These are phyloP conservation scores for Neonectria ditissima DNA, from an alignment of 2,329 filamentous ascomycete genomes.

Conservation along the genomic window DNA sequence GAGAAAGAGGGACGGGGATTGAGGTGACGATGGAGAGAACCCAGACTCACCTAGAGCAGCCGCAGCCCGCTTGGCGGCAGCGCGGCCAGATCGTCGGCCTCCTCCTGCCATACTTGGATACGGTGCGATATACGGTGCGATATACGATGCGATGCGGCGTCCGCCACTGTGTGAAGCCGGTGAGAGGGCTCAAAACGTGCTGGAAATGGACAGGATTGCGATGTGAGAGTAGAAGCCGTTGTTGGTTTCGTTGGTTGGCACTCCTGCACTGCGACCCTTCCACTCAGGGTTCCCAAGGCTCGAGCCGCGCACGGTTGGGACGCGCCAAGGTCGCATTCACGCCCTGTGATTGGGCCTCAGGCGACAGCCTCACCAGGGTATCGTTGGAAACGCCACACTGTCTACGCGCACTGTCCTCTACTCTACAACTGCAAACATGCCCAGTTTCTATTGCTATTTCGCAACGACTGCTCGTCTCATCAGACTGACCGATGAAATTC, in stretches of 20 bases:
- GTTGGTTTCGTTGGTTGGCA: conserved; percentile 21
- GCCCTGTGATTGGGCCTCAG: conserved; percentile 44
- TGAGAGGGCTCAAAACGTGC: conserved; percentile 31
- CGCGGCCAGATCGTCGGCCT: conserved; percentile 64
- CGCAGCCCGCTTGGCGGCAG: conserved; percentile 65
- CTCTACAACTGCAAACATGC: no score
- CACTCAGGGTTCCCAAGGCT: conserved; percentile 3
- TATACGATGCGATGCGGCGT: conserved; percentile 27
- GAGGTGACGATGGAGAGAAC: conserved; percentile 27
- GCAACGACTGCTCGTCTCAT: no score
- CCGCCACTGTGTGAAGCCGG: conserved; percentile 17
- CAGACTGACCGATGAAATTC: no score
- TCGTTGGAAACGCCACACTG: conserved; percentile 15
- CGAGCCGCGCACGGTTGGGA: conserved; percentile 42
- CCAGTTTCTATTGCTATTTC: no score
- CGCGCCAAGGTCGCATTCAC: conserved; percentile 40
- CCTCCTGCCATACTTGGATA: conserved; percentile 53
- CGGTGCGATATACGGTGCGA: conserved; percentile 27
- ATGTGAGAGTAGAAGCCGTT: conserved; percentile 30
- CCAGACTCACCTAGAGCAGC: conserved; percentile 62
- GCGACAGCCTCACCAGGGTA: conserved; percentile 14
- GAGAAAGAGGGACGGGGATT: background rate
- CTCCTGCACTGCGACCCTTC: conserved; percentile 24
- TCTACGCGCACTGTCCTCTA: conserved; percentile 22
- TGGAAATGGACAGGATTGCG: conserved; percentile 24